Base-by-base conservation (phyloP, 805 yeast species). In the Cyberlindnera samutprakarnensis region DNA sequence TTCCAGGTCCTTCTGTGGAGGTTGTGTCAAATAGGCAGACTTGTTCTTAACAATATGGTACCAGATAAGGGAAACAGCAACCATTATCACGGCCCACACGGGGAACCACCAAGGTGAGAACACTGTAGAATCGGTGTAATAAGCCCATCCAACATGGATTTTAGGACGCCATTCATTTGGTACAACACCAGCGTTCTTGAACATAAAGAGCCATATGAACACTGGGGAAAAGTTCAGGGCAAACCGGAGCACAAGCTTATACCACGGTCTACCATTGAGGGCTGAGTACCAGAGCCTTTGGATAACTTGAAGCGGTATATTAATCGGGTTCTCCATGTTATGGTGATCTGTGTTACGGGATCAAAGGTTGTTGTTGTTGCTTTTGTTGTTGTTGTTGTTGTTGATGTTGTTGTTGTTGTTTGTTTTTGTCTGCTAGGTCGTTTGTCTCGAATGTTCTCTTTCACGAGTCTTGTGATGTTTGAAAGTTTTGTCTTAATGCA, bases 121-220 rank as follows among this genome's bases (percentile, higher is more conserved):
- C 30, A 67, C 45, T 32, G 56, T 56, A 18, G 46, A 45, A 55
- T 63, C 85, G 42, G 56, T 42, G 31, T 61, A 54, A 37, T 61
- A 63, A 10, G 69, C 62, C 14, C 71, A 44, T 33, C 66, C 59
- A 28, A 71, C 72, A 45, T 67, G 66, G 39, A 75, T 72, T 9
- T 45, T 35, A 0, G 84, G 85, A 37, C 84, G 59, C 41, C 66
- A 60, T 5, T 54, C 55, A 18, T 57, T 63, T 7, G 86, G 83
- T 24, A 73, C 72, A 3, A 59, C 24, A 2, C 74, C 75, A 2
- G 83, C 82, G 44, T 75, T 65, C 49, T 74, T 70, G 56, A 76
- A 77, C 15, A 73, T 65, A 24, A 53, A 35, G 25, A 77, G 54
- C 83, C 83, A 76, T 14, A 65, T 43, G 23, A 70, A 56, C 3